Conservation (phyloP, 257 asterid species). For the Cinchona pubescens region DNA sequence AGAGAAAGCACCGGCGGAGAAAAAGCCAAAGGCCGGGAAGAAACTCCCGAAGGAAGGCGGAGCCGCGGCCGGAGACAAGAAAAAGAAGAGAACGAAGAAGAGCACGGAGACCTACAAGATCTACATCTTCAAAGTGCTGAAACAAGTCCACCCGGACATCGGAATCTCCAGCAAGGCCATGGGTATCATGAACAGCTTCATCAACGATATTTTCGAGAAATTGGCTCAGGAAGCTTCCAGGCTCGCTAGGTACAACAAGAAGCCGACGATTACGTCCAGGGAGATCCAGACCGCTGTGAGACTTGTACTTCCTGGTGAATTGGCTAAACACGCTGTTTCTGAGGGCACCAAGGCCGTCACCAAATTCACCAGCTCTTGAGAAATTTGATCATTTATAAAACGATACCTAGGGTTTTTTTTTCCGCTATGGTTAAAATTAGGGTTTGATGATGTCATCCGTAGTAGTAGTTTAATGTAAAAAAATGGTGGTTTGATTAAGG, state of each 20-base stretch:
- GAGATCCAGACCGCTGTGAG: slow-evolving; percentile 75
- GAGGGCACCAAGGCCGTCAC: slow-evolving; percentile 87
- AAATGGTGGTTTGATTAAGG: neutral
- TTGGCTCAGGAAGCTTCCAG: slow-evolving; percentile 53
- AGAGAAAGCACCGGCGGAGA: slow-evolving; percentile 55
- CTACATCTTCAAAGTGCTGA: slow-evolving; percentile 72
- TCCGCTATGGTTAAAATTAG: slow-evolving; percentile 7
- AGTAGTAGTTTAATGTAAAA: slow-evolving; percentile 8
- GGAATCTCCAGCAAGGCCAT: slow-evolving; percentile 79
- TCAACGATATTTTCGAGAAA: slow-evolving; percentile 69
- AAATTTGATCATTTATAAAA: too few relatives aligned
- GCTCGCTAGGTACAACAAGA: slow-evolving; percentile 63
- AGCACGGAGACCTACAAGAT: slow-evolving; percentile 67
- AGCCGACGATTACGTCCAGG: slow-evolving; percentile 70
- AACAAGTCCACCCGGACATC: slow-evolving; percentile 72
- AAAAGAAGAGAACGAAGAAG: slow-evolving; percentile 54
- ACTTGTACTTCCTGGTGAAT: slow-evolving; percentile 64
- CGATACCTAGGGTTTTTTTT: neutral
- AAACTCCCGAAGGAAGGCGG: slow-evolving; percentile 60
- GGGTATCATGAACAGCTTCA: slow-evolving; percentile 81
- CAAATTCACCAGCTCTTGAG: slow-evolving; percentile 61
- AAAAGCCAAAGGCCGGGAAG: slow-evolving; percentile 68
- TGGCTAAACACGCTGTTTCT: slow-evolving; percentile 69
- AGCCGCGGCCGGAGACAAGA: slow-evolving; percentile 52
- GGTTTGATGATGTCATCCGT: slow-evolving; percentile 10